These are phyloP conservation scores for Nicotiana rustica DNA, from an alignment of 305 asterid species.

Conservation along the genomic window DNA sequence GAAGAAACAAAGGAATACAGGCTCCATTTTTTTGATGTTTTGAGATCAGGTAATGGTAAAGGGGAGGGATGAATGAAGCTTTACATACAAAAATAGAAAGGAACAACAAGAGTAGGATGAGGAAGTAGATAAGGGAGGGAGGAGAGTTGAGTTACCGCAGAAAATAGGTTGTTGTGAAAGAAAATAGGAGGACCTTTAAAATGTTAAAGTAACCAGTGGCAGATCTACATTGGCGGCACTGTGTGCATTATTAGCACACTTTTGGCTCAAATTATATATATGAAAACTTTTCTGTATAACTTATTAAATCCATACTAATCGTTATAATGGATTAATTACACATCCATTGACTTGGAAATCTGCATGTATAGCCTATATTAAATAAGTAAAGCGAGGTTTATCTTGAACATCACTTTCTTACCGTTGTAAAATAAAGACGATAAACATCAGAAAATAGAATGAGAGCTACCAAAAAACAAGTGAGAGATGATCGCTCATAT, in stretches of 20 bases:
- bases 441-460: background rate
- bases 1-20: background rate
- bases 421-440: background rate
- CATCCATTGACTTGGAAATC: background rate
- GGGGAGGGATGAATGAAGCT: slow-evolving; percentile 21
- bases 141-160: slow-evolving; percentile 33
- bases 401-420: background rate
- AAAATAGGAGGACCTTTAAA: slow-evolving; percentile 41
- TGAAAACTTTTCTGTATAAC: too few relatives aligned
- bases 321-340: background rate
- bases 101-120: slow-evolving; percentile 18
- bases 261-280: too few relatives aligned
- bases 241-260: background rate
- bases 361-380: too few relatives aligned
- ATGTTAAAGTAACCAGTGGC: background rate
- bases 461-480: background rate
- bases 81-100: slow-evolving; percentile 21
- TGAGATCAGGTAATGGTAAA: background rate
- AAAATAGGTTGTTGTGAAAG: slow-evolving; percentile 37
- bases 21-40: background rate
- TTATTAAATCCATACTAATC: background rate
- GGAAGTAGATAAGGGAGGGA: background rate
- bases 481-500: background rate
- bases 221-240: background rate
- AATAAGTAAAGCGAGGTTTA: background rate